A percentile compares a stretch with the other conserved stretches of the same genome.
Conservation (phyloP, 345 rosid genomes). For the Lepidium africanum region DNA sequence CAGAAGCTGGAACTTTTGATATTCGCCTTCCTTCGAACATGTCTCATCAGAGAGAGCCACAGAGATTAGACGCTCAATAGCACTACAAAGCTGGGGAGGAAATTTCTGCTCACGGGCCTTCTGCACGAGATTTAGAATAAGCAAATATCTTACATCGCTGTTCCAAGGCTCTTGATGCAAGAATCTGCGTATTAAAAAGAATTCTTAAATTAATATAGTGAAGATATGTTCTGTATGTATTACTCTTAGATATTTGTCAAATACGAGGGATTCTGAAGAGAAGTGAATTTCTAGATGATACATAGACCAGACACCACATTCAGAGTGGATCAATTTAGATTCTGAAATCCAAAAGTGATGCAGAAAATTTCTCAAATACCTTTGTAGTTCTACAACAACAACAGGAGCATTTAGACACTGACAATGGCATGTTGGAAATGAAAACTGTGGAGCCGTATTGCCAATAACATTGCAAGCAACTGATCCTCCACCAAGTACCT, state of each 20-base stretch:
- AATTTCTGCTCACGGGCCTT: slow-evolving; percentile 87
- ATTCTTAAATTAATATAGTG: not conserved
- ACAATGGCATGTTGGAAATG: slow-evolving; percentile 71
- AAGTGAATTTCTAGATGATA: not conserved
- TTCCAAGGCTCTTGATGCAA: slow-evolving; percentile 85
- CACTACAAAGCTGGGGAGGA: slow-evolving; percentile 48
- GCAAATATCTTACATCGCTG: slow-evolving; percentile 51
- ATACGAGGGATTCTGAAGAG: not conserved
- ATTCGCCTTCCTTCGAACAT: slow-evolving; percentile 34
- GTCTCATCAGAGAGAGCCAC: slow-evolving; percentile 54
- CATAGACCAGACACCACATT: not conserved
- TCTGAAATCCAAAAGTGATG: not conserved
- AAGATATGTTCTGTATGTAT: not conserved
- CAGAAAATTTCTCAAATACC: slow-evolving; percentile 33
- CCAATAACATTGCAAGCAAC: slow-evolving; percentile 82
- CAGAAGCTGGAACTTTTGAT: slow-evolving; percentile 76
- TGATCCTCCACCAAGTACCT: slow-evolving; percentile 77
- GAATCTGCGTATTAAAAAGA: slow-evolving; percentile 44
- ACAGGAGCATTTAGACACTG: slow-evolving; percentile 50
- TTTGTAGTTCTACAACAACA: slow-evolving; percentile 59
- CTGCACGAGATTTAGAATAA: slow-evolving; percentile 70
- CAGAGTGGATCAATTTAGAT: not conserved
- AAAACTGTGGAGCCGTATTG: slow-evolving; percentile 55
- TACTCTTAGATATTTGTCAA: not conserved
- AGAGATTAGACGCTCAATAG: slow-evolving; percentile 43